Evolutionary conservation across 140 eudicot genomes (phyloP).

Genomic region (Flaveria floridana): DNA sequence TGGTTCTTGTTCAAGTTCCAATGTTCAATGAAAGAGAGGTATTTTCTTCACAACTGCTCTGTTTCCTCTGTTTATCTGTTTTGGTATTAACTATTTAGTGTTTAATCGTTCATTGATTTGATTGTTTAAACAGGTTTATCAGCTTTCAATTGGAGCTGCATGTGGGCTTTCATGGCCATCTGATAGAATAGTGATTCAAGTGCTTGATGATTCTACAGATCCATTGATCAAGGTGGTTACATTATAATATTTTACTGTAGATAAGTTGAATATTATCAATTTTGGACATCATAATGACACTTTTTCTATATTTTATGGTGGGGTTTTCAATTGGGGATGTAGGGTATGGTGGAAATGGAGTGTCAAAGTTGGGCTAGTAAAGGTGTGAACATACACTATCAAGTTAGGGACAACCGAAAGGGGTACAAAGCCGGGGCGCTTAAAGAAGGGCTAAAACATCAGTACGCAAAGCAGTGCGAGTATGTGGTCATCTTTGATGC

Average conservation of each 20-base stretch:
- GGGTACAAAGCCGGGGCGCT: constrained; percentile 18
- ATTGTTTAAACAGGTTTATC: constrained; percentile 19
- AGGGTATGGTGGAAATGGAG: constrained; percentile 17
- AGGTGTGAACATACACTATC: not conserved
- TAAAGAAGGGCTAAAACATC: constrained; percentile 12
- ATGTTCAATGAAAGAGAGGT: constrained; percentile 26
- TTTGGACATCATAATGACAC: not conserved
- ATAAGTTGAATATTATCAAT: not conserved
- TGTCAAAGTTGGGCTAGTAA: not conserved
- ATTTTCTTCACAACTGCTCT: not conserved
- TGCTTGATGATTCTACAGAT: constrained; percentile 24
- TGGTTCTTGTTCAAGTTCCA: constrained; percentile 26
- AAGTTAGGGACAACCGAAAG: constrained; percentile 25
- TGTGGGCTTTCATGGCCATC: constrained; percentile 21
- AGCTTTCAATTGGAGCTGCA: constrained; percentile 23
- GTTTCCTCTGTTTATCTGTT: not conserved
- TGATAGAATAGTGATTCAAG: constrained; percentile 23
- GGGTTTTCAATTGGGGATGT: not conserved
- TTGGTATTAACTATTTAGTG: not conserved
- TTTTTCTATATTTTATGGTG: not conserved
- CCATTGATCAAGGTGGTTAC: constrained; percentile 8
- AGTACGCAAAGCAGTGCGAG: constrained; percentile 5
- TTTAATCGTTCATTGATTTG: not conserved
- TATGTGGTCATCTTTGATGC: constrained; percentile 16
- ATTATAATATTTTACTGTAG: not conserved